Percentiles rank a stretch among this genome's conserved stretches.
phyloP scores from a whole-genome alignment of 2,329 filamentous ascomycete species.

The Lomentospora prolificans region DNA sequence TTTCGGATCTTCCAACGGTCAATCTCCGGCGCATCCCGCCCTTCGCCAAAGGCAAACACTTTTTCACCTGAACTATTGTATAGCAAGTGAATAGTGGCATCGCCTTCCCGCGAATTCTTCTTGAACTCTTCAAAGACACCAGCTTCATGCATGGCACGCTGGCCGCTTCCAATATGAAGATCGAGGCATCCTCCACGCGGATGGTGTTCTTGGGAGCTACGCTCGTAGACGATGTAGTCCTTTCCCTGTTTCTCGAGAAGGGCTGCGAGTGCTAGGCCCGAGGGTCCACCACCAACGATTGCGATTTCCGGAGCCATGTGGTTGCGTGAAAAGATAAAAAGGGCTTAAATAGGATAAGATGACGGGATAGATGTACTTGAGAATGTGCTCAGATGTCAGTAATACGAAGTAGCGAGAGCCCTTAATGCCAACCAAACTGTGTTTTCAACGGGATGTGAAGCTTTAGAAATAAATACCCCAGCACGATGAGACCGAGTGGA shows the following conservation, averaged over 20 bases:
- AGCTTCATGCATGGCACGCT: slow-evolving; percentile 39
- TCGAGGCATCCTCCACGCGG: slow-evolving; percentile 44
- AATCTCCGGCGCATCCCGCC: slow-evolving; percentile 37
- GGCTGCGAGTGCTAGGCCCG: slow-evolving; percentile 36
- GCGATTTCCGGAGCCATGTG: slow-evolving; percentile 1
- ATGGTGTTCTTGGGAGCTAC: slow-evolving; percentile 30
- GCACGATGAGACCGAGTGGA: too few species aligned
- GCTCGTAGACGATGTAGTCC: slow-evolving; percentile 39
- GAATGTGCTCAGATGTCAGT: too few species aligned
- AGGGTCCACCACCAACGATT: slow-evolving; percentile 17
- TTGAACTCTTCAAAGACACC: slow-evolving; percentile 39
- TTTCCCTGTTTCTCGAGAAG: slow-evolving; percentile 37
- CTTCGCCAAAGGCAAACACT: slow-evolving; percentile 12
- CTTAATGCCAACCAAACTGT: too few species aligned
- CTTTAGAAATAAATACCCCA: too few species aligned
- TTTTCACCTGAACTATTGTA: slow-evolving; percentile 15
- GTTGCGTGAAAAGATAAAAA: neutral
- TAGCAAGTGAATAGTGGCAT: slow-evolving; percentile 29
- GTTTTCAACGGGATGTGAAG: too few species aligned
- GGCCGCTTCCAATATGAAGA: slow-evolving; percentile 39
- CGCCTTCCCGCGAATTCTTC: slow-evolving; percentile 38
- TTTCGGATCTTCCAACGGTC: slow-evolving; percentile 36
- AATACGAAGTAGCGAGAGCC: too few species aligned
- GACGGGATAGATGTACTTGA: neutral
- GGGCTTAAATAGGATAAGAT: neutral